Percentiles rank a stretch among this genome's conserved stretches.
These are phyloP conservation scores for Rhinocladiella mackenziei DNA, from an alignment of 2,329 filamentous ascomycete genomes.

Conservation along the genomic window DNA sequence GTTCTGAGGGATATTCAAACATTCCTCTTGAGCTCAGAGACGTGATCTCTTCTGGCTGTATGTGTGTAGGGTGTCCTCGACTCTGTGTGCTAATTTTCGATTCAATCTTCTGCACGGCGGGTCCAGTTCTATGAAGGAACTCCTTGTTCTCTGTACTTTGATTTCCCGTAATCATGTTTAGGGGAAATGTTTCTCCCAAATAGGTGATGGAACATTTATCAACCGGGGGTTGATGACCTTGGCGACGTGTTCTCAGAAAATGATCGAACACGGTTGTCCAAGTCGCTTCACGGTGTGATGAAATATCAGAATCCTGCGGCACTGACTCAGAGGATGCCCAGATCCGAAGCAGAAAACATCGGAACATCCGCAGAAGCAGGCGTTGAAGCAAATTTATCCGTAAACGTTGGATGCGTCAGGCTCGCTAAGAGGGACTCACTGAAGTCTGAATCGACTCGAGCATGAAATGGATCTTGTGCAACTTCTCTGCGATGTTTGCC, in stretches of 20 bases:
- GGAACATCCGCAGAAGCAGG: neutral
- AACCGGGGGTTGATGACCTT: neutral
- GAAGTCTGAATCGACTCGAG: too few relatives aligned
- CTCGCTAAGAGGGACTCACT: too few relatives aligned
- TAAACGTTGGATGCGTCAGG: too few relatives aligned
- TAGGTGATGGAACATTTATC: slow-evolving; percentile 9
- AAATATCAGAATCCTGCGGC: too few relatives aligned
- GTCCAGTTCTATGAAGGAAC: slow-evolving; percentile 4
- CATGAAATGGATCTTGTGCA: too few relatives aligned
- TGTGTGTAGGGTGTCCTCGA: slow-evolving; percentile 1
- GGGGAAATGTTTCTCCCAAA: slow-evolving; percentile 4
- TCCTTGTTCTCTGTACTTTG: neutral
- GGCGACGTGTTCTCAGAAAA: neutral
- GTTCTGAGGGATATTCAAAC: neutral
- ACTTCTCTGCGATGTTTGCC: too few relatives aligned
- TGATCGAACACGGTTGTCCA: slow-evolving; percentile 8
- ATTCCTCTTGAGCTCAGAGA: neutral
- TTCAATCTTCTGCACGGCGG: neutral
- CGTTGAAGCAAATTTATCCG: too few relatives aligned
- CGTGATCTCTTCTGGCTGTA: slow-evolving; percentile 1
- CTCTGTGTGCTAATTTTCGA: neutral
- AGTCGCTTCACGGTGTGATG: slow-evolving; percentile 1
- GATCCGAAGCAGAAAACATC: neutral
- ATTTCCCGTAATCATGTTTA: neutral
- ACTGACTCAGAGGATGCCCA: neutral